A percentile compares a stretch with the other conserved stretches of the same genome.
Evolutionary conservation across 331 rosid species (phyloP).

Genomic region (Malus hybrid): DNA sequence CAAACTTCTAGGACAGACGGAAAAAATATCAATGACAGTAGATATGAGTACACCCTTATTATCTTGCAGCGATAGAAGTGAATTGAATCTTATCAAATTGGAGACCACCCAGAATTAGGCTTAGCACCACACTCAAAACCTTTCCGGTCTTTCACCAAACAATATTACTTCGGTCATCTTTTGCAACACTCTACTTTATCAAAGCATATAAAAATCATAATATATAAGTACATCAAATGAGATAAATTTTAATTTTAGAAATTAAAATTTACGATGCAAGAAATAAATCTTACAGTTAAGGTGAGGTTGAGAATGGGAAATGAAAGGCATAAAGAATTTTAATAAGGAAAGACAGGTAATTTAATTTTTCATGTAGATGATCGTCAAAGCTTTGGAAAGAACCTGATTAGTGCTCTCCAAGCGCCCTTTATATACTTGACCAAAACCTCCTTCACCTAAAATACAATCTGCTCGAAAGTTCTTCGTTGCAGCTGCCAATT

Average conservation of each 20-base stretch:
- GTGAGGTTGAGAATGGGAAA: background rate
- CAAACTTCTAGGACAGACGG: background rate
- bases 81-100: background rate
- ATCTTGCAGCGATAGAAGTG: background rate
- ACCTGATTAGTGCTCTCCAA: conserved; percentile 36
- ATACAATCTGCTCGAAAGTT: conserved; percentile 36
- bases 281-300: background rate
- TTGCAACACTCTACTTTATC: background rate
- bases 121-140: background rate
- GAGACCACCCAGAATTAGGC: background rate
- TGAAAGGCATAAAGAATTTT: background rate
- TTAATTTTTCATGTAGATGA: background rate
- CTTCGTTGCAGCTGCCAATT: conserved; percentile 32
- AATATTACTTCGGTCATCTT: background rate
- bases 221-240: background rate
- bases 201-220: background rate
- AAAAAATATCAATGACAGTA: background rate
- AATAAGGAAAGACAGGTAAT: background rate
- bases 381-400: background rate
- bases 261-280: too few species aligned
- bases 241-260: background rate
- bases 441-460: conserved; percentile 41
- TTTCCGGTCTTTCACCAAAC: background rate
- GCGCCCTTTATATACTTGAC: conserved; percentile 34
- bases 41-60: background rate